phyloP scores from a whole-genome alignment of 2,329 filamentous ascomycete species.

The Ramularia collo-cygni region DNA sequence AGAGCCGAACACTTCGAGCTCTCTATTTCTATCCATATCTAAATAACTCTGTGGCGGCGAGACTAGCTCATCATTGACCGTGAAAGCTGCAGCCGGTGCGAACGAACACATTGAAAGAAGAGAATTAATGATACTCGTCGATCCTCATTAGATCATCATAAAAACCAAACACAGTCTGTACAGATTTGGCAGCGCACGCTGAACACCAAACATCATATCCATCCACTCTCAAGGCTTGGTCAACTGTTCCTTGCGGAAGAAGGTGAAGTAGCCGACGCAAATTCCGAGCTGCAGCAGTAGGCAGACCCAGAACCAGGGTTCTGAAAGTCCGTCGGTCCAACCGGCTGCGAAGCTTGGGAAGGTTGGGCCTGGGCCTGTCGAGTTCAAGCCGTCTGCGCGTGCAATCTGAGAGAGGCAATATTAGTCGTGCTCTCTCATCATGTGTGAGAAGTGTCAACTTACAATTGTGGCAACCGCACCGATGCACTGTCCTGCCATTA shows the following conservation, averaged over 20 bases:
- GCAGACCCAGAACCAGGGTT: slow-evolving; percentile 56
- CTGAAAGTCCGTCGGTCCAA: slow-evolving; percentile 40
- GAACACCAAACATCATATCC: slow-evolving; percentile 5
- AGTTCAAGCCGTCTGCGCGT: slow-evolving; percentile 54
- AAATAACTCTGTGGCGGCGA: no score
- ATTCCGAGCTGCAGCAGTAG: slow-evolving; percentile 52
- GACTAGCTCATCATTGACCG: no score
- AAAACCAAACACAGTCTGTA: slow-evolving; percentile 9
- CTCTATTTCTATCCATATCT: no score
- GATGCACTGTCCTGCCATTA: slow-evolving; percentile 55
- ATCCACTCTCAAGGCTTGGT: slow-evolving; percentile 40
- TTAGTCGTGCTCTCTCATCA: not conserved
- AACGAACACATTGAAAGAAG: not conserved
- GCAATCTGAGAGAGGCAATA: slow-evolving; percentile 35
- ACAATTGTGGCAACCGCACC: slow-evolving; percentile 55
- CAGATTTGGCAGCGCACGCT: no score
- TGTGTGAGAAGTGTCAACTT: not conserved
- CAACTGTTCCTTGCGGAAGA: slow-evolving; percentile 54
- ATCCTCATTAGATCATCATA: slow-evolving; percentile 15
- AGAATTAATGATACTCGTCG: slow-evolving; percentile 6
- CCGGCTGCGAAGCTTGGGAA: slow-evolving; percentile 55
- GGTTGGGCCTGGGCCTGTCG: slow-evolving; percentile 53
- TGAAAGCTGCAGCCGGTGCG: no score
- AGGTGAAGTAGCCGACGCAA: slow-evolving; percentile 51
- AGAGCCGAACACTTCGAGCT: no score